Evolutionary conservation across 805 yeast species (phyloP).

Genomic region (Scheffersomyces spartinae): DNA sequence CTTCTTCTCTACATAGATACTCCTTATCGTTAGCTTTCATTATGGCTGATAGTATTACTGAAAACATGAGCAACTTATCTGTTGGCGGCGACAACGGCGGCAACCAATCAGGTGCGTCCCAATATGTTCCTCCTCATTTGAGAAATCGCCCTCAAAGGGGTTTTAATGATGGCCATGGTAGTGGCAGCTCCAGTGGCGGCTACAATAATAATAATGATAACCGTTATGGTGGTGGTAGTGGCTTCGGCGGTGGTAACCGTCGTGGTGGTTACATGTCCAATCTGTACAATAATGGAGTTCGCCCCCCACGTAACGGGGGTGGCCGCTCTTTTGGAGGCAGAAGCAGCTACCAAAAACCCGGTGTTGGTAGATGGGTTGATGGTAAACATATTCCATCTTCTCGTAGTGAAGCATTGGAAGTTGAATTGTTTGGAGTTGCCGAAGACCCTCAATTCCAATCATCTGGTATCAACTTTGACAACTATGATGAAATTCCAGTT

Average conservation of each 20-base stretch:
- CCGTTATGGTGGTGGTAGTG: constrained; percentile 16
- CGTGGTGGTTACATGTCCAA: constrained; percentile 8
- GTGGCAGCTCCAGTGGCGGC: constrained; percentile 20
- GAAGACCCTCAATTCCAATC: constrained; percentile 73
- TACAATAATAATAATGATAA: constrained; percentile 18
- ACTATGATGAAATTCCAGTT: constrained; percentile 97
- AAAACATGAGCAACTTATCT: too few species aligned
- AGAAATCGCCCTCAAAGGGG: constrained; percentile 20
- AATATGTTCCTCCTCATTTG: constrained; percentile 20
- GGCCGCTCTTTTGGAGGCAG: constrained; percentile 13
- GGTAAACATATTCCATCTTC: constrained; percentile 84
- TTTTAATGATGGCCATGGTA: constrained; percentile 16
- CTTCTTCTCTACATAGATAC: too few species aligned
- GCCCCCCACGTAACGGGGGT: constrained; percentile 10
- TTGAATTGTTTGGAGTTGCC: constrained; percentile 71
- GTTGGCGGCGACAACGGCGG: constrained; percentile 16
- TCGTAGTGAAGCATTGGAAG: constrained; percentile 56
- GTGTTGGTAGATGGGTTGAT: constrained; percentile 74
- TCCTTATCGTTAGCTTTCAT: too few species aligned
- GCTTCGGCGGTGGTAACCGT: constrained; percentile 13
- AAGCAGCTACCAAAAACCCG: constrained; percentile 25
- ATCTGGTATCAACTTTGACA: constrained; percentile 96
- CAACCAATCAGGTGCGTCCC: constrained; percentile 8
- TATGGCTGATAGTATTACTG: too few species aligned
- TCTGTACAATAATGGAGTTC: too few species aligned